Evolutionary conservation across 2,329 filamentous ascomycete genomes (phyloP), one percentile per base, ranked within the genome.

Genomic region (Aspergillaceae sp.): DNA sequence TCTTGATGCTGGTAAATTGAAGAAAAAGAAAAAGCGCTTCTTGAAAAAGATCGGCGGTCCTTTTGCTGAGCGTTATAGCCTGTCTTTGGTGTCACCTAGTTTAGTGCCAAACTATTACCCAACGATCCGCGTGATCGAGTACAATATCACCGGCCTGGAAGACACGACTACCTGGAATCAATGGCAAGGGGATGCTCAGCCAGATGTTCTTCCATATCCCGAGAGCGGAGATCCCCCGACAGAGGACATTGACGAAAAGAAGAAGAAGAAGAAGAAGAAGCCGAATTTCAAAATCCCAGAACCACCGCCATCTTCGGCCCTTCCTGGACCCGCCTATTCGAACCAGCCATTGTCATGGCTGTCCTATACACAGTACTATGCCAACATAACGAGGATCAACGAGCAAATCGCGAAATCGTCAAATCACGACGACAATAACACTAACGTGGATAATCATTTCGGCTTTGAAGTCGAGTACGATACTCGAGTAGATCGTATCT

Each of bases 61-160:
- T 51, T 94, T 81, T 70, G 89, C 82, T 3, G 89, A 98, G 67
- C 79, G 89, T 44, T 98, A 88, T 64, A 84, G 89, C 44, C 67
- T 94, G 4, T 83, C 86, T 0, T 72, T 92, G 28, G 83, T 97
- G 46, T 80, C 84, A 41, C 87, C 91, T 0, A 97, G 90, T 61
- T 74, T 98, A 34, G 87, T 97, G 6, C 92, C 91, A 5, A 96
- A 92, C 61, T 94, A 88, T 66, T 92, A 90, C 53, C 92, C 91
- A 0, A 89, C 86, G 0, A 68, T 96, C 30, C 80, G 90, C n/a
- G 77, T 98, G n/a, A 74, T 91, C 53, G 87, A 95, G 60, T 98
- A 97, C 73, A 97, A 98, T 63, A 87, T 87, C 45, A 86, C 76
- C 0, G 87, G 88, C 0, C 64, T 95, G 3, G 84, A 88, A 52